These are phyloP conservation scores for Dactylellina sp. DNA, from an alignment of 2,329 filamentous ascomycete species.

Conservation along the genomic window DNA sequence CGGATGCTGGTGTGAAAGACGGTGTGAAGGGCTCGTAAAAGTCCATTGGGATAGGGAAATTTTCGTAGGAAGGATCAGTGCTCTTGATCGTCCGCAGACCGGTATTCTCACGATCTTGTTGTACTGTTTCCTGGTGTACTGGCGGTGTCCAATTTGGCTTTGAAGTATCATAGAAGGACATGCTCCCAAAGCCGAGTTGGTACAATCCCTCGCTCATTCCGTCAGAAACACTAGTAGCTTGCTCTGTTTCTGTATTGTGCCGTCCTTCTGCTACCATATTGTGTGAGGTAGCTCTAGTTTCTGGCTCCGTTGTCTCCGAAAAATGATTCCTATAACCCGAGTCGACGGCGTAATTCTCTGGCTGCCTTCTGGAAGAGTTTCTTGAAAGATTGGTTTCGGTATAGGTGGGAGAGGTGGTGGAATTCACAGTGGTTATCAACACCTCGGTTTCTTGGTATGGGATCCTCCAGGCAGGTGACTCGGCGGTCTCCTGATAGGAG, in stretches of 20 bases:
- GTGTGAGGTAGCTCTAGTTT: slow-evolving; percentile 20
- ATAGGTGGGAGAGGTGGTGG: slow-evolving; percentile 19
- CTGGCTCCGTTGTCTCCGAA: slow-evolving; percentile 29
- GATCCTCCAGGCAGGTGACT: slow-evolving; percentile 41
- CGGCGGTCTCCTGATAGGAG: slow-evolving; percentile 42
- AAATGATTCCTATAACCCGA: slow-evolving; percentile 14
- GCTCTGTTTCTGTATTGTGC: slow-evolving; percentile 9
- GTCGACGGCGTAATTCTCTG: slow-evolving; percentile 41
- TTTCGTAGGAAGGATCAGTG: slow-evolving; percentile 37
- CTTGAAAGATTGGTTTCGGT: slow-evolving; percentile 42
- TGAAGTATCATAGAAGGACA: slow-evolving; percentile 50
- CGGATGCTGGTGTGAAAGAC: slow-evolving; percentile 27
- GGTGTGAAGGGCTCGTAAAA: slow-evolving; percentile 49
- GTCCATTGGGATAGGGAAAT: slow-evolving; percentile 45
- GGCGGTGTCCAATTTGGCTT: slow-evolving; percentile 39
- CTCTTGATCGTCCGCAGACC: slow-evolving; percentile 32
- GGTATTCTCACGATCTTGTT: slow-evolving; percentile 41
- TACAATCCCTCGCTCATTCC: slow-evolving; percentile 24
- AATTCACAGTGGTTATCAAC: slow-evolving; percentile 50
- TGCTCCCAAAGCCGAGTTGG: slow-evolving; percentile 34
- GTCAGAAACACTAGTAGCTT: slow-evolving; percentile 31
- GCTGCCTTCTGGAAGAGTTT: slow-evolving; percentile 31
- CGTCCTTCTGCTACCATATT: slow-evolving; percentile 30
- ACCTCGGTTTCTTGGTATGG: slow-evolving; percentile 55
- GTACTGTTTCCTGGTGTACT: slow-evolving; percentile 17